These are phyloP conservation scores for Miscanthus lutarioriparius DNA, from an alignment of 176 grass and related monocot species.

Conservation along the genomic window DNA sequence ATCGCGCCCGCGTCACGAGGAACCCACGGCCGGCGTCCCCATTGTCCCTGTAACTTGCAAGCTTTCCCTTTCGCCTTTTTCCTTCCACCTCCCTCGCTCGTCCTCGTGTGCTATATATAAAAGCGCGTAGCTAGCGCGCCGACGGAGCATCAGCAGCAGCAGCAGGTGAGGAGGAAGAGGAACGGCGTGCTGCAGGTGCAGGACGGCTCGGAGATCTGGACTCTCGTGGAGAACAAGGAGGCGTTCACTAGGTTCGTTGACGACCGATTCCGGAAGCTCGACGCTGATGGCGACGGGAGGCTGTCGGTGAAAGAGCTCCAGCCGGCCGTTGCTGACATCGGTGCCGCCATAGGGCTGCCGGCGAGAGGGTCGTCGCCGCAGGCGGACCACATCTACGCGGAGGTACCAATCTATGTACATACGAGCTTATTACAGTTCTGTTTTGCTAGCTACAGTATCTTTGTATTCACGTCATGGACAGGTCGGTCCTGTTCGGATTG, in stretches of 20 bases:
- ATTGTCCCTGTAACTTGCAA: conserved; percentile 36
- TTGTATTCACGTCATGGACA: neutral
- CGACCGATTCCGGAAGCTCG: conserved; percentile 65
- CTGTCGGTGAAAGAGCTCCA: conserved; percentile 73
- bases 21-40: conserved; percentile 29
- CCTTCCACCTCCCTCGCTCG: neutral
- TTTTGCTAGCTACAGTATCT: neutral
- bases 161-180: conserved; percentile 27
- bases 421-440: neutral
- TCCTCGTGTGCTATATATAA: neutral
- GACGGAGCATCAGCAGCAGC: conserved; percentile 3
- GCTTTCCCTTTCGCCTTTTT: neutral
- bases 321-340: conserved; percentile 80
- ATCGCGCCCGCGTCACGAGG: conserved; percentile 15
- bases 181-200: conserved; percentile 48
- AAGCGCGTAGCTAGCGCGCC: neutral
- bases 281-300: conserved; percentile 61
- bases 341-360: conserved; percentile 66
- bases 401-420: conserved; percentile 31
- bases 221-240: conserved; percentile 70
- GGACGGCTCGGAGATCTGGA: conserved; percentile 69
- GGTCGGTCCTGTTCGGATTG: too few species aligned
- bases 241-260: conserved; percentile 63
- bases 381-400: conserved; percentile 77
- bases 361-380: conserved; percentile 51